A percentile compares a stretch with the other conserved stretches of the same genome.
phyloP scores from a whole-genome alignment of 192 early-diverging fungal genomes.

The Entomortierella chlamydospora region DNA sequence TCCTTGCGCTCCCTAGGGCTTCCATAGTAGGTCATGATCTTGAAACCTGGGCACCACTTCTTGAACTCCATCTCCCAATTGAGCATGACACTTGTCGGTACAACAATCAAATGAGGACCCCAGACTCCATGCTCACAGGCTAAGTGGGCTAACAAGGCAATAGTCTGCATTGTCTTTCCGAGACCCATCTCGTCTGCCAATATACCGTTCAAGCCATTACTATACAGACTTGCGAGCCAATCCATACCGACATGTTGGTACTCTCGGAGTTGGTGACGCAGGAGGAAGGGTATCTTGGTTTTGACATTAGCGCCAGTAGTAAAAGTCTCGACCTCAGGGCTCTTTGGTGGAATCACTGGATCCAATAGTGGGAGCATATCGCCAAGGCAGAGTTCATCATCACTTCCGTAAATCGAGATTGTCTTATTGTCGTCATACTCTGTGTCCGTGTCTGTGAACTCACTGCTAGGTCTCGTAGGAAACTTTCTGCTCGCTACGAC shows the following conservation, averaged over 20 bases:
- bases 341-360: slow-evolving; percentile 13
- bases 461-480: slow-evolving; percentile 44
- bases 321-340: slow-evolving; percentile 38
- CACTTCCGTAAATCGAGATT: slow-evolving; percentile 50
- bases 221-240: slow-evolving; percentile 90
- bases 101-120: slow-evolving; percentile 81
- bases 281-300: slow-evolving; percentile 68
- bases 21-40: slow-evolving; percentile 84
- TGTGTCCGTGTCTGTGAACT: slow-evolving; percentile 46
- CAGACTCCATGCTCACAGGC: slow-evolving; percentile 70
- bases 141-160: slow-evolving; percentile 73
- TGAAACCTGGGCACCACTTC: slow-evolving; percentile 78
- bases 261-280: slow-evolving; percentile 79
- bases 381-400: slow-evolving; percentile 49
- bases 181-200: slow-evolving; percentile 78
- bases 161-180: slow-evolving; percentile 75
- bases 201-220: slow-evolving; percentile 83
- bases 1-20: slow-evolving; percentile 72
- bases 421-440: slow-evolving; percentile 47
- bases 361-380: slow-evolving; percentile 40
- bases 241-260: slow-evolving; percentile 93
- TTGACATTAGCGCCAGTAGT: slow-evolving; percentile 56
- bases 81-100: slow-evolving; percentile 79
- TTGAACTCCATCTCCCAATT: slow-evolving; percentile 85
- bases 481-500: slow-evolving; percentile 41